Conservation (phyloP, 1,139 yeast genomes). For the Barnettozyma hawaiiensis region DNA sequence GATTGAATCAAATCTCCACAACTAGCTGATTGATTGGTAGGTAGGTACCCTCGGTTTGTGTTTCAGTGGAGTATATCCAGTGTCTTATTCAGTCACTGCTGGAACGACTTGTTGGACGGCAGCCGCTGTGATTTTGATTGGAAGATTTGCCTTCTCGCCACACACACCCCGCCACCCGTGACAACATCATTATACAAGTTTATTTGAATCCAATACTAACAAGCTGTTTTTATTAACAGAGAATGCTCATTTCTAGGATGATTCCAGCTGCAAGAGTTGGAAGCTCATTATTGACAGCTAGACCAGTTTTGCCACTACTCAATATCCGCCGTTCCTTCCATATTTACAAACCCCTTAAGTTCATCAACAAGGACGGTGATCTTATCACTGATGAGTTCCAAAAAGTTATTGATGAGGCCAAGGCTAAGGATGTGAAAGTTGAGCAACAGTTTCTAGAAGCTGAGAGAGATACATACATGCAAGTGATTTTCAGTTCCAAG, state of each 20-base stretch:
- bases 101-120: neutral
- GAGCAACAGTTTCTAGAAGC: slow-evolving; percentile 6
- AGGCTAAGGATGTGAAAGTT: slow-evolving; percentile 12
- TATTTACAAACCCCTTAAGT: neutral
- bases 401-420: slow-evolving; percentile 13
- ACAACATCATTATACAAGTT: neutral
- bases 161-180: neutral
- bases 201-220: slow-evolving; percentile 1
- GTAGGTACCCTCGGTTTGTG: neutral
- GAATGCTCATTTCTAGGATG: slow-evolving; percentile 2
- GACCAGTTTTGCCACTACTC: neutral
- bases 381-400: slow-evolving; percentile 16
- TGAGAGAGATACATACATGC: slow-evolving; percentile 16
- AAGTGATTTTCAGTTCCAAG: slow-evolving; percentile 12
- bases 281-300: neutral
- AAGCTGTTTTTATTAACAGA: neutral
- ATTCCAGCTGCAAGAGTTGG: slow-evolving; percentile 2
- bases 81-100: neutral
- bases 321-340: slow-evolving; percentile 5
- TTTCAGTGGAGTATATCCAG: neutral
- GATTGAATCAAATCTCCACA: no score
- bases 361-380: slow-evolving; percentile 18
- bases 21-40: neutral
- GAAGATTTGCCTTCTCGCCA: neutral
- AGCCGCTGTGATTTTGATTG: neutral